Evolutionary conservation across 345 rosid species (phyloP).

Genomic region (Ricinus communis): DNA sequence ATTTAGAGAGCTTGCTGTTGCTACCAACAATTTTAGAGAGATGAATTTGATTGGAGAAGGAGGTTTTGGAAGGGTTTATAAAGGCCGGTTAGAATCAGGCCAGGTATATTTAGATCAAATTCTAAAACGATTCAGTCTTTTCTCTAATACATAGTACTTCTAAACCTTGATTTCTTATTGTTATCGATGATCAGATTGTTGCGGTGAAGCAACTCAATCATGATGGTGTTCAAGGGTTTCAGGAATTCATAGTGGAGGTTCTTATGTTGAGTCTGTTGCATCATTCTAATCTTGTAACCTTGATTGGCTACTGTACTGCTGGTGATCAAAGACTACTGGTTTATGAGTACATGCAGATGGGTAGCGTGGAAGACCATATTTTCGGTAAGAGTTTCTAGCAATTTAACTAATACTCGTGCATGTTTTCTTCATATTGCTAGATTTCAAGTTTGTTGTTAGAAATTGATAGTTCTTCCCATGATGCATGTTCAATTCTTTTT

Average conservation of each 20-base stretch:
- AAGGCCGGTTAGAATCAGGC: conserved; percentile 75
- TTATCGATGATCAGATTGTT: conserved; percentile 57
- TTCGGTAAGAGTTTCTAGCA: conserved; percentile 52
- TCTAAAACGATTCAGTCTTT: not conserved
- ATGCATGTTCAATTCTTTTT: too few relatives aligned
- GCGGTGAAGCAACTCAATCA: conserved; percentile 90
- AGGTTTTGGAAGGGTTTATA: conserved; percentile 93
- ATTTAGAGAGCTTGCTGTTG: conserved; percentile 70
- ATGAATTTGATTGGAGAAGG: conserved; percentile 88
- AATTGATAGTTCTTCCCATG: too few relatives aligned
- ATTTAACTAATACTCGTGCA: not conserved
- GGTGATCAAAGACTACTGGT: conserved; percentile 97
- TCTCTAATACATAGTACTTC: not conserved
- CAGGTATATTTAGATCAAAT: conserved; percentile 44
- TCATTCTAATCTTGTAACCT: conserved; percentile 80
- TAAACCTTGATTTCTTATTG: not conserved
- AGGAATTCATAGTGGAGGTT: conserved; percentile 94
- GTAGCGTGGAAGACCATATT: conserved; percentile 95
- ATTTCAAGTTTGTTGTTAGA: too few relatives aligned
- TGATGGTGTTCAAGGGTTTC: conserved; percentile 85
- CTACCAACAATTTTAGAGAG: conserved; percentile 74
- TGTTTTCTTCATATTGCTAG: not conserved
- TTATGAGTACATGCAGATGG: conserved; percentile 92
- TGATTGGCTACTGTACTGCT: conserved; percentile 87
- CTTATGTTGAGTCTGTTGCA: conserved; percentile 93